Conservation (phyloP, 2,329 filamentous ascomycete species). For the Penicillium sp. region DNA sequence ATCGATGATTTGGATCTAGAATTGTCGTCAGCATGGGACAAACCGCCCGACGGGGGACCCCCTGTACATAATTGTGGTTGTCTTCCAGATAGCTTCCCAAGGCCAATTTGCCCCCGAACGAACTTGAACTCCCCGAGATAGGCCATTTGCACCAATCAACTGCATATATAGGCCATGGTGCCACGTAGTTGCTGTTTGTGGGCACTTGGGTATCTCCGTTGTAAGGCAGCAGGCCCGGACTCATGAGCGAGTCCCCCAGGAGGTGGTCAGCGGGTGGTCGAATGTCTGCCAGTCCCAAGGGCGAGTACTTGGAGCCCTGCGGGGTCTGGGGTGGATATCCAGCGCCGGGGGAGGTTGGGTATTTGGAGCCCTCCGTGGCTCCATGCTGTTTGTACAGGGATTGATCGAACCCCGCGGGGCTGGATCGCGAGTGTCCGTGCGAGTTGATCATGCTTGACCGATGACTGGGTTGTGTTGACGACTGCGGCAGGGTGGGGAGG, state of each 20-base stretch:
- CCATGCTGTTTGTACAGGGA: conserved; percentile 62
- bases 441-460: conserved; percentile 63
- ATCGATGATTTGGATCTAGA: conserved; percentile 93
- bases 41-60: conserved; percentile 32
- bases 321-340: conserved; percentile 55
- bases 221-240: conserved; percentile 57
- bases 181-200: conserved; percentile 85
- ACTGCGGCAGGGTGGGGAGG: conserved; percentile 56
- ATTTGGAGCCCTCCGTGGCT: conserved; percentile 65
- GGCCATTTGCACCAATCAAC: conserved; percentile 99
- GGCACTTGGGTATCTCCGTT: conserved; percentile 64
- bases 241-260: conserved; percentile 68
- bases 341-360: conserved; percentile 47
- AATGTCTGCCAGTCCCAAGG: conserved; percentile 87
- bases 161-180: conserved; percentile 92
- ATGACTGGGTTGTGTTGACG: conserved; percentile 53
- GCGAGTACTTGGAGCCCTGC: conserved; percentile 70
- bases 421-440: conserved; percentile 80
- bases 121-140: conserved; percentile 58
- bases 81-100: conserved; percentile 96
- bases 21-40: conserved; percentile 15
- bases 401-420: conserved; percentile 63
- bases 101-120: conserved; percentile 84
- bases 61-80: conserved; percentile 84
- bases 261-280: conserved; percentile 79